Evolutionary conservation across 108 stramenopile genomes (phyloP), one percentile per base, ranked within the genome.

Genomic region (Stephanodiscus minutulus): DNA sequence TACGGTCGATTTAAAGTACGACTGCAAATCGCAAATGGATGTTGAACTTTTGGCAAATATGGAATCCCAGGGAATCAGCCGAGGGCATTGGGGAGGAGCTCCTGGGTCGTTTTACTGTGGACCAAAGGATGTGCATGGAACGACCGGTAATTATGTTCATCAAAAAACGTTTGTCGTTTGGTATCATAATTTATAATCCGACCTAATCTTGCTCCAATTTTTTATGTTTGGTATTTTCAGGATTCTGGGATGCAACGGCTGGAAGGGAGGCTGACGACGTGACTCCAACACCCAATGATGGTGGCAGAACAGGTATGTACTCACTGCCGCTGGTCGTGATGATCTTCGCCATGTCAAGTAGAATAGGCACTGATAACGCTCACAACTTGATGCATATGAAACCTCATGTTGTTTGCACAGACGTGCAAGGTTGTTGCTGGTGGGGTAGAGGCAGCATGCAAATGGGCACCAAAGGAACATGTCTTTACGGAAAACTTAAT

Each of bases 381-480:
- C 50, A 20, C 24, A 24, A 20, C 1, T 20, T 20, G 50, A 6
- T 4, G 18, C 24, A 7, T 18, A 52, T 52, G 50, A 52, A 52
- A 39, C 39, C 39, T 39, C 10, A 35, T 52, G 17, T 24, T 52
- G 20, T 24, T 52, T 13, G 50, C 17, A 73, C 76, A 53, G 79
- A 83, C 65, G 58, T 84, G 1, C 71, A 84, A 65, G 65, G 83
- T 20, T 84, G 83, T 35, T 84, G 83, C 43, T 84, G 75, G 76
- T 84, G 83, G 83, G 83, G 83, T 20, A 62, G 83, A 15, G 83
- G 83, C 20, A 66, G 70, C 35, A 57, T 84, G 24, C 39, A 39
- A 39, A 39, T 39, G 39, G 35, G 66, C 24, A 81, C 77, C 47
- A 77, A 71, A 24, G 83, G 83, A 1, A 77, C 76, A 5, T 84